phyloP scores from a whole-genome alignment of 1,284 basidiomycete species.

The Ganoderma lingzhi region DNA sequence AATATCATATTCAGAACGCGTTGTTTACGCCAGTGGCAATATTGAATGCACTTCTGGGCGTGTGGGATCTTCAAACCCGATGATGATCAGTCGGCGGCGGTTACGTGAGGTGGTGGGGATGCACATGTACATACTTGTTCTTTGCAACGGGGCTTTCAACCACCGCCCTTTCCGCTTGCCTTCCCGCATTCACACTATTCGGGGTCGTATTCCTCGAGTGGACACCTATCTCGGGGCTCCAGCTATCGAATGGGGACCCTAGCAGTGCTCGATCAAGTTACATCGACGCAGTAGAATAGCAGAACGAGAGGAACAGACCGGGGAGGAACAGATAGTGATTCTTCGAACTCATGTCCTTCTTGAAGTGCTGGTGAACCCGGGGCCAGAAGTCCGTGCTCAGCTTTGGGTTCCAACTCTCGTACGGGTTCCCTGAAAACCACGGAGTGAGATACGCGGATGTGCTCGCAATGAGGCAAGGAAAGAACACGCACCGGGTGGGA shows the following conservation, averaged over 20 bases:
- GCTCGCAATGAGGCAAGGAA: background rate
- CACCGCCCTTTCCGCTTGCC: background rate
- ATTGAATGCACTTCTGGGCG: no score
- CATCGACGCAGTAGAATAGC: background rate
- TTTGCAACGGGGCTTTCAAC: no score
- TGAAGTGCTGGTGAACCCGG: background rate
- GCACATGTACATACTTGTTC: no score
- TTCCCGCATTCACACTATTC: background rate
- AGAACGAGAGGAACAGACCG: background rate
- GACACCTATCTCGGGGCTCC: background rate
- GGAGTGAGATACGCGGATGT: background rate
- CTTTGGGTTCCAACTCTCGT: background rate
- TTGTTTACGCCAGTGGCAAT: no score
- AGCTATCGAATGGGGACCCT: background rate
- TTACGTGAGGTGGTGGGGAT: no score
- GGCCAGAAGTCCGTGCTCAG: background rate
- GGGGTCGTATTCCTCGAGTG: background rate
- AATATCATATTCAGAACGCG: no score
- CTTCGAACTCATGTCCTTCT: background rate
- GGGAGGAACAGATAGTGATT: background rate
- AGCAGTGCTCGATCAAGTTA: background rate
- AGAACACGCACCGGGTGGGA: background rate
- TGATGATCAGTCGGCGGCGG: no score
- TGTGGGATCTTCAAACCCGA: no score
- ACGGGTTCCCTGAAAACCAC: background rate